These are phyloP conservation scores for Fusarium nisikadoi DNA, from an alignment of 2,329 filamentous ascomycete genomes.

Conservation along the genomic window DNA sequence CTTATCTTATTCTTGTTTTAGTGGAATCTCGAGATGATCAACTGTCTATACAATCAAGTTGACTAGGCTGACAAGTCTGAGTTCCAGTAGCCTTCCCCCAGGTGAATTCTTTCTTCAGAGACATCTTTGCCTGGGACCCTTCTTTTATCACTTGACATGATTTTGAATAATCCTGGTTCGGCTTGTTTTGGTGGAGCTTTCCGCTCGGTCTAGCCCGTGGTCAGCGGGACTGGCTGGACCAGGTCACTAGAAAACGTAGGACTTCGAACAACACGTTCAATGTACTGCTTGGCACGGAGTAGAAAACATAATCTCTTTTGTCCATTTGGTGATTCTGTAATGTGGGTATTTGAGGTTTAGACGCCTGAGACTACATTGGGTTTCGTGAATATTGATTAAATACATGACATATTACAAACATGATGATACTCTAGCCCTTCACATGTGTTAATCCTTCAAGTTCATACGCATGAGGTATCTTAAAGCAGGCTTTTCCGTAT, in stretches of 20 bases:
- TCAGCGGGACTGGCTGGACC: conserved; percentile 29
- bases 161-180: conserved; percentile 15
- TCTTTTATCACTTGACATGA: conserved; percentile 16
- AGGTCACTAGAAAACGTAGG: conserved; percentile 26
- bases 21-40: background rate
- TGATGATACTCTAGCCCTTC: background rate
- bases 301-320: background rate
- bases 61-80: background rate
- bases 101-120: background rate
- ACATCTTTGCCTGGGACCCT: background rate
- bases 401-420: background rate
- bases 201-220: conserved; percentile 39
- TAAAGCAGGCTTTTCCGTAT: conserved; percentile 4
- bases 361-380: background rate
- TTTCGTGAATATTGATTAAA: background rate
- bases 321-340: background rate
- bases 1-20: background rate
- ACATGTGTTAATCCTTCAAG: background rate
- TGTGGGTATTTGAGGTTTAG: background rate
- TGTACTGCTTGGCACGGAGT: background rate
- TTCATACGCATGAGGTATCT: conserved; percentile 1
- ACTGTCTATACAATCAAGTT: background rate
- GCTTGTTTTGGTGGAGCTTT: conserved; percentile 34
- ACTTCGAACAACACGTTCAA: background rate
- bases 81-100: background rate